Percentiles rank a stretch among this genome's conserved stretches.
phyloP scores from a whole-genome alignment of 257 asterid species.

The Petunia secreta region DNA sequence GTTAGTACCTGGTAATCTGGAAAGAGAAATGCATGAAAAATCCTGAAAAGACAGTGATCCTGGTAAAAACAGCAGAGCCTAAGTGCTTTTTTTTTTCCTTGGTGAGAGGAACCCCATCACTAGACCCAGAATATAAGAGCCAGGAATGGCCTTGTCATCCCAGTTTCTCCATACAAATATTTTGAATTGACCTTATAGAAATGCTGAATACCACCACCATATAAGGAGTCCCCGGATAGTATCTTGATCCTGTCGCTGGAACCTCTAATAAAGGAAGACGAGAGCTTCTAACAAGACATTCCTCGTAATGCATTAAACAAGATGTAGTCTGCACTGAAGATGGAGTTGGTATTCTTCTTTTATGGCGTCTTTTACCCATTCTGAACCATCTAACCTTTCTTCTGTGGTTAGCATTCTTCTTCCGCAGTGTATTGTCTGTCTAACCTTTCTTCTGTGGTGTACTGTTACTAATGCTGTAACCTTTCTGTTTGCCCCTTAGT shows the following conservation, averaged over 20 bases:
- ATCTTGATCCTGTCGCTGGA: background rate
- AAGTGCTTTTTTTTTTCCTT: background rate
- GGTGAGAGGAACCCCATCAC: slow-evolving; percentile 8
- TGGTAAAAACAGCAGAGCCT: background rate
- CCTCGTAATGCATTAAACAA: background rate
- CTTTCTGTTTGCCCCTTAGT: background rate
- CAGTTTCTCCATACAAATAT: background rate
- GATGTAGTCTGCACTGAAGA: background rate
- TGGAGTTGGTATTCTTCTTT: background rate
- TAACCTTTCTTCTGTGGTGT: background rate
- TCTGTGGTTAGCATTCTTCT: background rate
- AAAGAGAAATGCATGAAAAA: slow-evolving; percentile 2
- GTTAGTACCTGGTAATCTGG: background rate
- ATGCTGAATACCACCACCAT: background rate
- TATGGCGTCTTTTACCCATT: background rate
- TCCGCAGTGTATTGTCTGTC: background rate
- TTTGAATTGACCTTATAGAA: background rate
- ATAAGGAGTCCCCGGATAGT: background rate
- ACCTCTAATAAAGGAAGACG: background rate
- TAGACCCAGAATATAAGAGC: background rate
- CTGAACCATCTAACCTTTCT: background rate
- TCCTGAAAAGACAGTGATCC: background rate
- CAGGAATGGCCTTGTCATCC: background rate
- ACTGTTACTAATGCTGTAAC: background rate
- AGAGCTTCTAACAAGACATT: background rate